These are phyloP conservation scores for Jackrogersella minutella DNA, from an alignment of 495 filamentous ascomycete species.

Conservation along the genomic window DNA sequence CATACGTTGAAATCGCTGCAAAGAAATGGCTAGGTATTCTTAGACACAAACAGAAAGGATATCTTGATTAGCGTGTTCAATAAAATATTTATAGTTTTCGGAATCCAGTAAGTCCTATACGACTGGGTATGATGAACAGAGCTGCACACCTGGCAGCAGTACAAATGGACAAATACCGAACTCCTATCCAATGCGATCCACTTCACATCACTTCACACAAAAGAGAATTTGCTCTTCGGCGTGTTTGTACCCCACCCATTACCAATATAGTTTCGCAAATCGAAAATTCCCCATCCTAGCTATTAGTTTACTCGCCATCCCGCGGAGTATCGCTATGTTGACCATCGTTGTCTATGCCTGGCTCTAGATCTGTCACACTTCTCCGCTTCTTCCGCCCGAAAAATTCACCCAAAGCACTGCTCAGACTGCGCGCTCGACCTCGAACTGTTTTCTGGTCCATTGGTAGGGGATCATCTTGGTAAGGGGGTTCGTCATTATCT, in stretches of 20 bases:
- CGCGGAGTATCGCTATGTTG: conserved; percentile 6
- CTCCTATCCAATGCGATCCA: conserved; percentile 39
- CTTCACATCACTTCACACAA: conserved; percentile 4
- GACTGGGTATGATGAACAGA: conserved; percentile 30
- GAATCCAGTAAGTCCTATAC: conserved; percentile 13
- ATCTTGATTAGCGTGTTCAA: conserved; percentile 36
- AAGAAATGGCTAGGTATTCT: neutral
- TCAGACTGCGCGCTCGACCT: conserved; percentile 58
- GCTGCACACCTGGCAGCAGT: conserved; percentile 20
- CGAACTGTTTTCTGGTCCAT: conserved; percentile 31
- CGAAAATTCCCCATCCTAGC: neutral
- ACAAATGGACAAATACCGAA: conserved; percentile 27
- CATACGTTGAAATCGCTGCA: neutral
- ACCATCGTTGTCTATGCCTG: conserved; percentile 18
- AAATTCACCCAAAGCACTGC: conserved; percentile 58
- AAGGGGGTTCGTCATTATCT: conserved; percentile 27
- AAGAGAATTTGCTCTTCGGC: conserved; percentile 11
- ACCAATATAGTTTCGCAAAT: conserved; percentile 1
- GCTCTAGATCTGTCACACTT: conserved; percentile 37
- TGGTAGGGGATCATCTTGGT: conserved; percentile 31
- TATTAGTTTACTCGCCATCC: conserved; percentile 8
- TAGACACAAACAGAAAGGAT: conserved; percentile 19
- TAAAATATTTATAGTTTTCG: conserved; percentile 27
- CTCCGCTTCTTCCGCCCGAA: conserved; percentile 46
- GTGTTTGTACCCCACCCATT: neutral